phyloP scores from a whole-genome alignment of 2,329 filamentous ascomycete species.

The Domatiomyces catenatus region DNA sequence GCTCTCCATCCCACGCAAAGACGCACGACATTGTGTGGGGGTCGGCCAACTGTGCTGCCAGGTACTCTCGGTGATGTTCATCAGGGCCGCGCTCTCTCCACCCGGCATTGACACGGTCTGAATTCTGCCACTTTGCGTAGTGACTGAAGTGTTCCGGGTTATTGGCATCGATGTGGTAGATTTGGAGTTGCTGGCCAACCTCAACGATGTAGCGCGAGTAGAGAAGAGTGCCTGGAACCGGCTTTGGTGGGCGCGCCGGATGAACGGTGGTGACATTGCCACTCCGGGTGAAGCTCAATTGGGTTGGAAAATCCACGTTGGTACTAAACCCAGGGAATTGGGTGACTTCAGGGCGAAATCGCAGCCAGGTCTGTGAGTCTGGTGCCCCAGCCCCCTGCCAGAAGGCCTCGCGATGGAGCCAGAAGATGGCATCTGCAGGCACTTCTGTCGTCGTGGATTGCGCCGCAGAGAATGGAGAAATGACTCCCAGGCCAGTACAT shows the following conservation, averaged over 20 bases:
- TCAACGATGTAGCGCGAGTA: neutral
- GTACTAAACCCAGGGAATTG: no score
- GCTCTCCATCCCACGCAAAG: no score
- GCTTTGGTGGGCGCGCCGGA: neutral
- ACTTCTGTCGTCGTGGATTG: no score
- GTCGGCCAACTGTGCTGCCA: no score
- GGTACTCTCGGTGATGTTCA: conserved; percentile 16
- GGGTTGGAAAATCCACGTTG: neutral
- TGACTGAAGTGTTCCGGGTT: neutral
- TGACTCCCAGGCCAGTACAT: no score
- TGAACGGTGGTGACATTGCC: neutral
- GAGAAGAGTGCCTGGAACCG: neutral
- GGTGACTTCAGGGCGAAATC: no score
- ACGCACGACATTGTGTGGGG: no score
- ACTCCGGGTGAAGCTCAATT: neutral
- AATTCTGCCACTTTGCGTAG: neutral
- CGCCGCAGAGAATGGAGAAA: no score
- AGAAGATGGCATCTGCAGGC: no score
- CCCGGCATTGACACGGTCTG: neutral
- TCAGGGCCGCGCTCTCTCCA: neutral
- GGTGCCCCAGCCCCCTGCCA: no score
- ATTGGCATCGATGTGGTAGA: neutral
- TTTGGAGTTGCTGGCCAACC: neutral
- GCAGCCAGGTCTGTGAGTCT: no score
- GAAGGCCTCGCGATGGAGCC: no score